phyloP scores from a whole-genome alignment of 257 asterid genomes.

The Rehmannia glutinosa region DNA sequence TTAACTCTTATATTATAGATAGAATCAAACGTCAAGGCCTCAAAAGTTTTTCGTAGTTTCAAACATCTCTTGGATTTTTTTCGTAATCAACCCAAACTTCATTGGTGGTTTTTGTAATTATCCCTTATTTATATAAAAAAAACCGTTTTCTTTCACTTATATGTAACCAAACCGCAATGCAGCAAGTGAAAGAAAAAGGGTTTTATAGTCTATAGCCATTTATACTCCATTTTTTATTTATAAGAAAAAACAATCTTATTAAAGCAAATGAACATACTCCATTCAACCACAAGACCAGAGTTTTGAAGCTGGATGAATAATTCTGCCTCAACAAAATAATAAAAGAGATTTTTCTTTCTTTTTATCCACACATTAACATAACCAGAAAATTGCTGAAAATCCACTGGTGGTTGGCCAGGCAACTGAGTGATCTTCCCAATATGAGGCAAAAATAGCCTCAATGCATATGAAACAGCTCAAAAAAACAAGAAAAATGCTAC shows the following conservation, averaged over 20 bases:
- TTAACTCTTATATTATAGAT: too few species aligned
- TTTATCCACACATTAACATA: constrained; percentile 55
- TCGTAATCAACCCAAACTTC: too few species aligned
- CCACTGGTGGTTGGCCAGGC: constrained; percentile 65
- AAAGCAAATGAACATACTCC: too few species aligned
- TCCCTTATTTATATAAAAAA: too few species aligned
- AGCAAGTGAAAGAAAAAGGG: background rate
- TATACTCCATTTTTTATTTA: too few species aligned
- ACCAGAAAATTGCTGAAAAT: constrained; percentile 59
- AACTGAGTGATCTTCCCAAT: constrained; percentile 43
- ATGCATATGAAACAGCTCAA: constrained; percentile 14
- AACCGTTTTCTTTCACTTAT: too few species aligned
- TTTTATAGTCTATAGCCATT: background rate
- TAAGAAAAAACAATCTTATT: too few species aligned
- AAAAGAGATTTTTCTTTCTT: constrained; percentile 41
- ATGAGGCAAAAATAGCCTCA: constrained; percentile 32
- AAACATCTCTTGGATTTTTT: too few species aligned
- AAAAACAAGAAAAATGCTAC: constrained; percentile 30
- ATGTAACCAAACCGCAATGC: background rate
- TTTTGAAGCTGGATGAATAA: constrained; percentile 35
- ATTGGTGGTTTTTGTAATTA: too few species aligned
- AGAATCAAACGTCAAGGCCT: too few species aligned
- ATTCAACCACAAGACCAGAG: constrained; percentile 65
- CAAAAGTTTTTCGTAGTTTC: too few species aligned
- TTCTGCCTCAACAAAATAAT: constrained; percentile 67